Evolutionary conservation across 2,329 filamentous ascomycete species (phyloP).

Genomic region (Dactylonectria estremocensis): DNA sequence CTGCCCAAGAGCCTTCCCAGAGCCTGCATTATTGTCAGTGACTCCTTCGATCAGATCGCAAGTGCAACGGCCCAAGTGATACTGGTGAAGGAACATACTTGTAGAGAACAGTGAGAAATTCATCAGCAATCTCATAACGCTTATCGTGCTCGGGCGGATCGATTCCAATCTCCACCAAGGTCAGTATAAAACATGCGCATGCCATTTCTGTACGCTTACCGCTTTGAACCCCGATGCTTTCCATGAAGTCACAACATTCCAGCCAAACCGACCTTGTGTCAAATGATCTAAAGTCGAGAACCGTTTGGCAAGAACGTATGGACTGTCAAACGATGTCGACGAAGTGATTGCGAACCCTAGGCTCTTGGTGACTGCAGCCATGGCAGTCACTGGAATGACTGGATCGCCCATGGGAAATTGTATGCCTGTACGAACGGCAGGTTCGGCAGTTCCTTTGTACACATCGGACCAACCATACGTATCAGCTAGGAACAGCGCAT

Average conservation of each 20-base stretch:
- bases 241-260: conserved; percentile 16
- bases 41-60: too few relatives aligned
- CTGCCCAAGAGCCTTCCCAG: not conserved
- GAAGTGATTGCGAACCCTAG: conserved; percentile 17
- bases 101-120: not conserved
- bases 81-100: not conserved
- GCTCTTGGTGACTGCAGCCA: conserved; percentile 21
- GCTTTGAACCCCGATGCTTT: not conserved
- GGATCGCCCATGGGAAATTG: conserved; percentile 61
- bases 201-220: not conserved
- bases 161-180: not conserved
- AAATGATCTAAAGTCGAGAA: conserved; percentile 23
- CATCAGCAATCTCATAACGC: not conserved
- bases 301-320: conserved; percentile 1
- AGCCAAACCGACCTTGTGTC: conserved; percentile 5
- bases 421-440: conserved; percentile 52
- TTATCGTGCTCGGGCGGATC: not conserved
- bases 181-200: not conserved
- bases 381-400: conserved; percentile 13
- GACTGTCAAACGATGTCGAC: conserved; percentile 9
- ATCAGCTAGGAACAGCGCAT: conserved; percentile 66
- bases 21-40: not conserved
- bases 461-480: conserved; percentile 60
- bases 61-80: not conserved
- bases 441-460: conserved; percentile 28